phyloP scores from a whole-genome alignment of 495 filamentous ascomycete genomes.

The Pyronema domesticum region DNA sequence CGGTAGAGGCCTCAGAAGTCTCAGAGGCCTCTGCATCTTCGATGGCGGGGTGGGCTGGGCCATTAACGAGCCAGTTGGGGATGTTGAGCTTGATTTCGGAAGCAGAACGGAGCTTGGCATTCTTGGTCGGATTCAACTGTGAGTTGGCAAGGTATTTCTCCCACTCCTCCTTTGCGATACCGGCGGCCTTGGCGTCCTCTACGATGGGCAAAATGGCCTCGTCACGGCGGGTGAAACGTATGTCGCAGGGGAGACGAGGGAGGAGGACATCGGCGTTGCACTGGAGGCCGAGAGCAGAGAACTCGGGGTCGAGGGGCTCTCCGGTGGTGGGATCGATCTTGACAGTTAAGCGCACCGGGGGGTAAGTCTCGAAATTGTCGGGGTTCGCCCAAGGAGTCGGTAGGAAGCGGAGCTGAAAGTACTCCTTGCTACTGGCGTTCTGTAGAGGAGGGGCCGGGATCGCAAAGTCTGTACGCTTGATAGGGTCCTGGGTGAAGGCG shows the following conservation, averaged over 20 bases:
- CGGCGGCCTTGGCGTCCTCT: background rate
- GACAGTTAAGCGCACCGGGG: constrained; percentile 16
- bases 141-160: constrained; percentile 9
- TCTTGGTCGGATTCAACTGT: constrained; percentile 8
- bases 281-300: constrained; percentile 14
- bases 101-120: constrained; percentile 8
- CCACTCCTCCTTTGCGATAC: constrained; percentile 11
- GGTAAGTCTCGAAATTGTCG: constrained; percentile 17
- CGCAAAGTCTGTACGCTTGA: background rate
- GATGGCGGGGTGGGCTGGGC: background rate
- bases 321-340: constrained; percentile 8
- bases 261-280: constrained; percentile 17
- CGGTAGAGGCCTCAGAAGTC: background rate
- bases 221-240: constrained; percentile 13
- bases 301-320: constrained; percentile 2
- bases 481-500: constrained; percentile 1
- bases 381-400: constrained; percentile 19
- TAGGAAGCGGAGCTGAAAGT: constrained; percentile 12
- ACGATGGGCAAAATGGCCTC: background rate
- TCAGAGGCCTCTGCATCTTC: background rate
- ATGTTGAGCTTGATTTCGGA: constrained; percentile 10
- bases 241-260: constrained; percentile 15
- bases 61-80: constrained; percentile 9
- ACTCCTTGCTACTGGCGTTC: constrained; percentile 1
- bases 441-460: background rate